phyloP scores from a whole-genome alignment of 2,329 filamentous ascomycete genomes.

The Camptophora hylomeconis region DNA sequence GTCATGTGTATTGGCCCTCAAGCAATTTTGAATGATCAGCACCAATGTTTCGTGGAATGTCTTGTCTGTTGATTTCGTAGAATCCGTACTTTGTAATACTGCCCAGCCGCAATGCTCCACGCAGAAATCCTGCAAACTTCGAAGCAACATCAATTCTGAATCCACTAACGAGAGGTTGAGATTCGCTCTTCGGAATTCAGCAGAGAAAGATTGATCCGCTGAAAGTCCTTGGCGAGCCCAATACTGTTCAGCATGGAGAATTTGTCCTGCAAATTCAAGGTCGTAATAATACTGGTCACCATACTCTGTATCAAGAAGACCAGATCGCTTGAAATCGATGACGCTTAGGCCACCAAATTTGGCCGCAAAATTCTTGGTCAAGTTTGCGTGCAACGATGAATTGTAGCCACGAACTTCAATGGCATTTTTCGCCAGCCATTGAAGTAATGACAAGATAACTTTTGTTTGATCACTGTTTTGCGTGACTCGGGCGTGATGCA shows the following conservation, averaged over 20 bases:
- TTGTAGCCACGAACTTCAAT: constrained; percentile 76
- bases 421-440: constrained; percentile 68
- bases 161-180: constrained; percentile 84
- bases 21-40: constrained; percentile 61
- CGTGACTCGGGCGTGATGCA: constrained; percentile 72
- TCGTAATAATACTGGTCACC: constrained; percentile 79
- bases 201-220: constrained; percentile 40
- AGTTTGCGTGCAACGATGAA: constrained; percentile 68
- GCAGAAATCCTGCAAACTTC: constrained; percentile 79
- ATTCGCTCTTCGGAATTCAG: constrained; percentile 78
- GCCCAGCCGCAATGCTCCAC: constrained; percentile 65
- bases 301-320: constrained; percentile 50
- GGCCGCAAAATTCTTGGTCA: constrained; percentile 69
- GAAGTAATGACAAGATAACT: constrained; percentile 58
- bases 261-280: constrained; percentile 56
- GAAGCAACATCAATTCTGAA: constrained; percentile 63
- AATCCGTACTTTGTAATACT: no score
- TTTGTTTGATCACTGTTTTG: constrained; percentile 56
- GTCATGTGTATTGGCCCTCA: constrained; percentile 61
- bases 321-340: constrained; percentile 67
- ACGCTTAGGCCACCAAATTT: constrained; percentile 63
- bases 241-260: constrained; percentile 63
- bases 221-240: constrained; percentile 47
- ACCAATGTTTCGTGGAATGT: constrained; percentile 57
- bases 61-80: constrained; percentile 32